Base-by-base conservation (phyloP, 768 basidiomycete genomes). In the Suillus decipiens region DNA sequence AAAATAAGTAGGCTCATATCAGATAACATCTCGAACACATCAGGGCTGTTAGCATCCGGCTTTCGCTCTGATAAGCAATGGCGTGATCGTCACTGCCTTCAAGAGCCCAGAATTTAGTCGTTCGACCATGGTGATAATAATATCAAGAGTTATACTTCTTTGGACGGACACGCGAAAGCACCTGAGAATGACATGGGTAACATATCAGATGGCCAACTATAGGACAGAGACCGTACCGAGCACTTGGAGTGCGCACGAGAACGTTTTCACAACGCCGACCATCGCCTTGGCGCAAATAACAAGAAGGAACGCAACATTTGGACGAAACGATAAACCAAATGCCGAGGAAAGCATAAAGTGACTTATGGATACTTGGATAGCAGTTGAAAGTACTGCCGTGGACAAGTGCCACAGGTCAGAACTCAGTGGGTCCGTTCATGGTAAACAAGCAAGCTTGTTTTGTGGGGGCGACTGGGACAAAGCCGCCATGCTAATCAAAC, bases 231-330 rank as follows among this genome's bases (percentile, higher is more conserved):
- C 24, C 19, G 14, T 24, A 8, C 48, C 37, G 50, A 62, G 53
- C 53, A 43, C 66, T 54, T 59, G 15, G 60, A 19, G 54, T 56
- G 22, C 36, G n/a, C 42, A 58, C 33, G 42, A 37, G 60, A 50
- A 15, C 54, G 54, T 62, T 64, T 63, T 41, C 68, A 65, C 39
- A 56, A 55, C 22, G 31, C 31, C 34, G 48, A 50, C 39, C 47
- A 39, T 70, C 22, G 56, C 24, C 5, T 24, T n/a, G 15, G 53
- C 48, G 43, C 37, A 41, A n/a, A 53, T 61, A 59, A 62, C 48
- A 63, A 36, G 45, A 51, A 63, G 12, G 4, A 59, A 60, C 51
- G 51, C 31, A 57, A 41, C 24, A 57, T 57, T 37, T 57, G 3
- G 24, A 41, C 37, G 17, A 41, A 28, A 57, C 10, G 43, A 34